Percentiles rank a stretch among this genome's conserved stretches.
These are phyloP conservation scores for Boletus mariae DNA, from an alignment of 1,284 basidiomycete genomes.

Conservation along the genomic window DNA sequence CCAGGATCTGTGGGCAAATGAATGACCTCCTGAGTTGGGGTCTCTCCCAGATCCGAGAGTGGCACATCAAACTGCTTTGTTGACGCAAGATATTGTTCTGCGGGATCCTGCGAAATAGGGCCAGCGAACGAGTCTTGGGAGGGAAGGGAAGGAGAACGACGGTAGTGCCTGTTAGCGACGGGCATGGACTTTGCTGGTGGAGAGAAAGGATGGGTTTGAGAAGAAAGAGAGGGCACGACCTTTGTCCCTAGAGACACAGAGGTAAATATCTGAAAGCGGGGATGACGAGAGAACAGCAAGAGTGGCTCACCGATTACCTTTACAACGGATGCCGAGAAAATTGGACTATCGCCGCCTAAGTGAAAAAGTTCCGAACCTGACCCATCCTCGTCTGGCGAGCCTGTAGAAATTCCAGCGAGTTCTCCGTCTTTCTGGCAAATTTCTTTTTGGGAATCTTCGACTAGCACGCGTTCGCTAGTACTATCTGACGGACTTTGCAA, in stretches of 20 bases:
- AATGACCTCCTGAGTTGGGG: slow-evolving; percentile 26
- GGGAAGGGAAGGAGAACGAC: slow-evolving; percentile 37
- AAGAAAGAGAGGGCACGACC: slow-evolving; percentile 32
- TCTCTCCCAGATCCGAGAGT: slow-evolving; percentile 50
- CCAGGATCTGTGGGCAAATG: slow-evolving; percentile 23
- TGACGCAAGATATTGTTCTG: slow-evolving; percentile 44
- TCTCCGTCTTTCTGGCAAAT: slow-evolving; percentile 27
- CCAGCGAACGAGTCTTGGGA: slow-evolving; percentile 64
- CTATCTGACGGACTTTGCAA: slow-evolving; percentile 32
- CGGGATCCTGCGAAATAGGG: slow-evolving; percentile 44
- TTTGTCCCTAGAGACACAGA: slow-evolving; percentile 29
- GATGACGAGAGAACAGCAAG: slow-evolving; percentile 13
- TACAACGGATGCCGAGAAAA: slow-evolving; percentile 25
- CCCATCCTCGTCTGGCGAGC: neutral
- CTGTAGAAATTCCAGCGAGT: neutral
- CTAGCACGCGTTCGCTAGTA: slow-evolving; percentile 11
- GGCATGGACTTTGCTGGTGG: slow-evolving; percentile 25
- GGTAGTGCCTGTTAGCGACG: slow-evolving; percentile 7
- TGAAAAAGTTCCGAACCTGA: slow-evolving; percentile 24
- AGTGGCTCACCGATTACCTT: slow-evolving; percentile 34
- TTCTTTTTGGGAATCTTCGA: slow-evolving; percentile 50
- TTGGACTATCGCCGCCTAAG: slow-evolving; percentile 21
- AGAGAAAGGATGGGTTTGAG: slow-evolving; percentile 14
- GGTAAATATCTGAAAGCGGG: slow-evolving; percentile 22
- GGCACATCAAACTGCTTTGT: slow-evolving; percentile 54